These are phyloP conservation scores for Erodium maritimum DNA, from an alignment of 345 rosid species.

Conservation along the genomic window DNA sequence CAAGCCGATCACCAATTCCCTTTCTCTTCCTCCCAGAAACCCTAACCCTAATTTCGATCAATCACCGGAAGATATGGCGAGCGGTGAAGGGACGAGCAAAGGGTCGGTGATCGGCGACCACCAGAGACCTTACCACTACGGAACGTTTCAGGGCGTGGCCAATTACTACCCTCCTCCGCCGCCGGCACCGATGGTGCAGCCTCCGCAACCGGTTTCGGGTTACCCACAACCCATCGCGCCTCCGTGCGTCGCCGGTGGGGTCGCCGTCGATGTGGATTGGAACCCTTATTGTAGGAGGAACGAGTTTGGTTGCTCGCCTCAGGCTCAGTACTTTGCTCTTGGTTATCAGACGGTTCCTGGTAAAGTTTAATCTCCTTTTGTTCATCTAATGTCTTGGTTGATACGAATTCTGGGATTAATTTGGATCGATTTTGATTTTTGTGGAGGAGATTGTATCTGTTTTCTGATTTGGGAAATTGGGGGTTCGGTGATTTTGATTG, in stretches of 20 bases:
- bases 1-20: neutral
- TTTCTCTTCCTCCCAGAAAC: neutral
- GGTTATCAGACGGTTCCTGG: constrained; percentile 38
- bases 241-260: constrained; percentile 7
- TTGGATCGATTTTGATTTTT: neutral
- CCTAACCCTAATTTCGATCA: neutral
- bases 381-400: neutral
- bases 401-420: neutral
- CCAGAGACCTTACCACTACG: constrained; percentile 34
- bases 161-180: constrained; percentile 46
- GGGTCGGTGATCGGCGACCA: constrained; percentile 15
- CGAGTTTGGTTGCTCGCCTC: constrained; percentile 6
- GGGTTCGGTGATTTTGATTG: neutral
- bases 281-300: neutral
- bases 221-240: constrained; percentile 33
- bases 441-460: neutral
- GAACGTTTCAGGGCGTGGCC: constrained; percentile 87
- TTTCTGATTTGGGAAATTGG: neutral
- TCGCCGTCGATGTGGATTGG: neutral
- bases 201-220: constrained; percentile 27
- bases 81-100: constrained; percentile 30
- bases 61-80: constrained; percentile 20
- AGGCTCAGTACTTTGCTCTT: constrained; percentile 20
- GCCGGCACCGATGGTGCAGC: no score
- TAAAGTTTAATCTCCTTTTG: neutral